Evolutionary conservation across 176 grass and related monocot genomes (phyloP).

Genomic region (Miscanthus lutarioriparius): DNA sequence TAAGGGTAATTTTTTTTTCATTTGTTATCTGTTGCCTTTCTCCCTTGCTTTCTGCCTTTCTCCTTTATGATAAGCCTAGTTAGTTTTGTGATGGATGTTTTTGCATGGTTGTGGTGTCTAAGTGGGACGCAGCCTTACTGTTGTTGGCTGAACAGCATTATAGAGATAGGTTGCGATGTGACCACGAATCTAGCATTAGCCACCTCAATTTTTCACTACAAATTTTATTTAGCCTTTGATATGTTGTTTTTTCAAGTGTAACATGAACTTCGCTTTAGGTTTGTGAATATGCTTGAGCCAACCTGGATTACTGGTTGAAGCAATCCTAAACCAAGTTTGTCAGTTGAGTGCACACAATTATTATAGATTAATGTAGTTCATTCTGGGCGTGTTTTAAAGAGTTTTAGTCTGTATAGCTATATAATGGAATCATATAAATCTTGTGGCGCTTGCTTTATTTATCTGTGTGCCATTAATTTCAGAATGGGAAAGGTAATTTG

Average conservation of each 20-base stretch:
- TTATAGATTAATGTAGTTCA: background rate
- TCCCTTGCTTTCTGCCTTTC: background rate
- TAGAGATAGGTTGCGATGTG: background rate
- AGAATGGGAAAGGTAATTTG: background rate
- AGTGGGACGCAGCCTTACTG: background rate
- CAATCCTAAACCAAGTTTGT: background rate
- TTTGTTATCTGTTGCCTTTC: background rate
- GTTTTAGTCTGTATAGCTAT: background rate
- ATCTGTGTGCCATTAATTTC: background rate
- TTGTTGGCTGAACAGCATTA: background rate
- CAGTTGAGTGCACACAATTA: background rate
- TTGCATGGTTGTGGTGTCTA: background rate
- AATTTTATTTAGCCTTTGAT: background rate
- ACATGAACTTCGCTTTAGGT: background rate
- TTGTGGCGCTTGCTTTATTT: background rate
- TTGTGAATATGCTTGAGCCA: background rate
- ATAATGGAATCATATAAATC: background rate
- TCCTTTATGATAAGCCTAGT: background rate
- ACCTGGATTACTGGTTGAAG: background rate
- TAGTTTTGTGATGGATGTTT: background rate
- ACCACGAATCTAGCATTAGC: background rate
- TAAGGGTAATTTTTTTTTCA: background rate
- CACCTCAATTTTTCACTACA: background rate
- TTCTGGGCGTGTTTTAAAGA: background rate
- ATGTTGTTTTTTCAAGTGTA: background rate